Evolutionary conservation across 768 basidiomycete genomes (phyloP).

Genomic region (Russula ochroleuca): DNA sequence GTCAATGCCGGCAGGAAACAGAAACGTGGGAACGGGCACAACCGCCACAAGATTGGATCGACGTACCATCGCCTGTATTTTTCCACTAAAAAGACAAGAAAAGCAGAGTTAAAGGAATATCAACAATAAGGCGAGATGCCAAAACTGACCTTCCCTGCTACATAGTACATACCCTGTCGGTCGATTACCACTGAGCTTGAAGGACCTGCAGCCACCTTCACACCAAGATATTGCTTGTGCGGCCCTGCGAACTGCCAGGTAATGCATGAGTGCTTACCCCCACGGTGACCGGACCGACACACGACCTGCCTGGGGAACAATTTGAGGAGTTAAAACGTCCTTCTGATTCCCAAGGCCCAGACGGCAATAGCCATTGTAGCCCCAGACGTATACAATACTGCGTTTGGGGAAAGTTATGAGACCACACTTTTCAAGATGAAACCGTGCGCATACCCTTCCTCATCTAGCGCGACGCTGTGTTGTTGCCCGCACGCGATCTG

Average conservation of each 20-base stretch:
- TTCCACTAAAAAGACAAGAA: conserved; percentile 66
- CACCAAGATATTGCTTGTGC: conserved; percentile 57
- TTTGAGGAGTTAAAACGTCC: conserved; percentile 72
- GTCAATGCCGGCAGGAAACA: conserved; percentile 4
- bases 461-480: conserved; percentile 78
- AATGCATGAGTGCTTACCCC: not conserved
- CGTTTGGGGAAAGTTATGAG: conserved; percentile 10
- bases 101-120: conserved; percentile 1
- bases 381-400: conserved; percentile 81
- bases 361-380: conserved; percentile 87
- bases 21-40: not conserved
- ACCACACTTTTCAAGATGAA: not conserved
- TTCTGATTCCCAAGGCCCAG: conserved; percentile 84
- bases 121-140: not conserved
- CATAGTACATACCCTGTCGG: conserved; percentile 80
- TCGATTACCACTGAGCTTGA: conserved; percentile 82
- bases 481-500: conserved; percentile 85
- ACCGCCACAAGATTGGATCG: not conserved
- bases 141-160: conserved; percentile 65
- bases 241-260: conserved; percentile 65
- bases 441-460: conserved; percentile 52
- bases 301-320: conserved; percentile 66
- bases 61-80: conserved; percentile 82
- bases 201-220: conserved; percentile 70
- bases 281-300: not conserved